Evolutionary conservation across 2,329 filamentous ascomycete genomes (phyloP).

Genomic region (Xylariomycetidae sp.): DNA sequence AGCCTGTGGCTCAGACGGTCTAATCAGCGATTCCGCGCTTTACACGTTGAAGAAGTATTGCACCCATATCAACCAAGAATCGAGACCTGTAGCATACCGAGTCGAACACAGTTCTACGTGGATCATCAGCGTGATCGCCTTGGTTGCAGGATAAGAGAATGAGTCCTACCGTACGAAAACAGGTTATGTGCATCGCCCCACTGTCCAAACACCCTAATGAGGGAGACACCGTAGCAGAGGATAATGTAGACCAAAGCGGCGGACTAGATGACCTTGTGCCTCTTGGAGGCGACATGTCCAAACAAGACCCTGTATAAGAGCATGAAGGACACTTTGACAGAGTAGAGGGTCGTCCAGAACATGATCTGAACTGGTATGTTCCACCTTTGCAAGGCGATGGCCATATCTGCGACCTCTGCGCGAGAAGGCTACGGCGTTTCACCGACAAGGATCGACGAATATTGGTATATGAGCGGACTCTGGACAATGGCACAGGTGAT

Average conservation of each 20-base stretch:
- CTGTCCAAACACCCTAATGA: constrained; percentile 13
- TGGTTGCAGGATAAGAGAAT: too few relatives aligned
- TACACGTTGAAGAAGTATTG: too few relatives aligned
- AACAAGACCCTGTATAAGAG: constrained; percentile 11
- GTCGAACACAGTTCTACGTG: too few relatives aligned
- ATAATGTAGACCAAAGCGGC: constrained; percentile 8
- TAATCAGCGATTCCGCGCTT: too few relatives aligned
- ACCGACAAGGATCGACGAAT: constrained; percentile 10
- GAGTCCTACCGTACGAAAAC: constrained; percentile 10
- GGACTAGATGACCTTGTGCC: constrained; percentile 4
- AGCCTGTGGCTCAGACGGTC: too few relatives aligned
- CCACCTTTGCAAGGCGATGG: constrained; percentile 9
- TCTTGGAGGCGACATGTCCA: neutral
- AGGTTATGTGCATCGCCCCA: constrained; percentile 11
- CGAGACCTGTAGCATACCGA: too few relatives aligned
- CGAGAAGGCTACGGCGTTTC: constrained; percentile 6
- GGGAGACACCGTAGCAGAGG: constrained; percentile 11
- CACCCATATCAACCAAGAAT: too few relatives aligned
- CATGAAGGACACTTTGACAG: constrained; percentile 15
- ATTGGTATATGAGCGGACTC: constrained; percentile 9
- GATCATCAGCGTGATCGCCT: too few relatives aligned
- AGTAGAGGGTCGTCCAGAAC: constrained; percentile 13
- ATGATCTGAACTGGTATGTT: constrained; percentile 6
- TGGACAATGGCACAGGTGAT: constrained; percentile 9
- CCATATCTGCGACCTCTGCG: constrained; percentile 6